Evolutionary conservation across 1,284 basidiomycete species (phyloP).

Genomic region (Naganishia liquefaciens): DNA sequence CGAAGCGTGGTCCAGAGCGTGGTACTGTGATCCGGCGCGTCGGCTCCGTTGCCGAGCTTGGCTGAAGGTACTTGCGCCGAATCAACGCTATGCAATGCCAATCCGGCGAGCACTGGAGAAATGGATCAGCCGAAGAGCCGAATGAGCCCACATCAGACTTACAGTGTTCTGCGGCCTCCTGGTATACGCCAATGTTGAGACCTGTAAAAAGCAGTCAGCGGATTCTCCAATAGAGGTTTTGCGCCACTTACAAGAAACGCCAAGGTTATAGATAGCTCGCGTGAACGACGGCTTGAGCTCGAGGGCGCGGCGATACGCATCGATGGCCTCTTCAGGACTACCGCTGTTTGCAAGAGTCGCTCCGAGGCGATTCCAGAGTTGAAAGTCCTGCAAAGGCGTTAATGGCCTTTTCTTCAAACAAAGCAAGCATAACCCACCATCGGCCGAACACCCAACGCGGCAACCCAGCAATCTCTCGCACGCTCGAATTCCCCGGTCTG

Average conservation of each 20-base stretch:
- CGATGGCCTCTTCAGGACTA: slow-evolving; percentile 91
- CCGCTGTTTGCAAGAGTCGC: slow-evolving; percentile 94
- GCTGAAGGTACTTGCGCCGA: slow-evolving; percentile 49
- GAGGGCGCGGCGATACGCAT: slow-evolving; percentile 91
- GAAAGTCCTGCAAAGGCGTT: slow-evolving; percentile 67
- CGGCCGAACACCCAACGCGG: slow-evolving; percentile 76
- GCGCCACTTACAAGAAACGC: slow-evolving; percentile 76
- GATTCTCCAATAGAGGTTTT: slow-evolving; percentile 2
- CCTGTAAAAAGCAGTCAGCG: slow-evolving; percentile 57
- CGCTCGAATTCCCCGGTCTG: slow-evolving; percentile 58
- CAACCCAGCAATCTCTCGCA: slow-evolving; percentile 82
- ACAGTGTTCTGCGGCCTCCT: slow-evolving; percentile 93
- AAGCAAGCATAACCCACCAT: slow-evolving; percentile 54
- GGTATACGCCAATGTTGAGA: slow-evolving; percentile 90
- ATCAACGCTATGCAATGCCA: slow-evolving; percentile 68
- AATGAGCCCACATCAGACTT: slow-evolving; percentile 29
- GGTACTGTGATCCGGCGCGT: slow-evolving; percentile 64
- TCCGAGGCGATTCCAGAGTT: slow-evolving; percentile 94
- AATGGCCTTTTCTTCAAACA: not conserved
- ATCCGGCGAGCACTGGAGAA: slow-evolving; percentile 71
- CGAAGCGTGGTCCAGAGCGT: slow-evolving; percentile 92
- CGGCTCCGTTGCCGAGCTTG: slow-evolving; percentile 38
- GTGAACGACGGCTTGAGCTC: slow-evolving; percentile 93
- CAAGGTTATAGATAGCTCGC: slow-evolving; percentile 95
- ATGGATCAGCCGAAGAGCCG: not conserved